Conservation (phyloP, 257 asterid genomes). For the Solanum piurae region DNA sequence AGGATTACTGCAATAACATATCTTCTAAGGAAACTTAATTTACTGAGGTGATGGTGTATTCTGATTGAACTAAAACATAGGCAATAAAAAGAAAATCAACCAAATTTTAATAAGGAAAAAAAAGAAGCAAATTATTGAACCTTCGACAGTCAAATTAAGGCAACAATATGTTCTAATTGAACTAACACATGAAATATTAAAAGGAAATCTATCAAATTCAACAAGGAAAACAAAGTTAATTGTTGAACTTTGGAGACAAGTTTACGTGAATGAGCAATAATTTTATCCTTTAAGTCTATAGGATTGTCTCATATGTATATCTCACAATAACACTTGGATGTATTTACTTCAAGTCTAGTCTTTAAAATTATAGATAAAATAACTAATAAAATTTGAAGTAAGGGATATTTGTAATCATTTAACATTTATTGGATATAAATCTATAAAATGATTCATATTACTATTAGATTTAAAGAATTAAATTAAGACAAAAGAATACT, state of each 20-base stretch:
- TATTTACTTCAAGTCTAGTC: neutral
- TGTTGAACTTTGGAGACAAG: neutral
- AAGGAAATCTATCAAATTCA: neutral
- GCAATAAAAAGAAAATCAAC: neutral
- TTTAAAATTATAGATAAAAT: too few relatives aligned
- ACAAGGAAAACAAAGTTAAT: neutral
- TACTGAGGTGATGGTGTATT: neutral
- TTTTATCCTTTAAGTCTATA: neutral
- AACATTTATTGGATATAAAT: neutral
- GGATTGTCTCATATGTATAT: neutral
- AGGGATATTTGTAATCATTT: neutral
- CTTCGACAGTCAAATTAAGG: neutral
- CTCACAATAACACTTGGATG: neutral
- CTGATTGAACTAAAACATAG: neutral
- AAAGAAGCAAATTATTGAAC: neutral
- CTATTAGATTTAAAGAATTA: too few relatives aligned
- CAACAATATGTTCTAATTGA: neutral
- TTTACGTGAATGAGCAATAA: neutral
- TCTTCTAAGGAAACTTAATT: neutral
- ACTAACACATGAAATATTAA: neutral
- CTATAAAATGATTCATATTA: too few relatives aligned
- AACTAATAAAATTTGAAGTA: too few relatives aligned
- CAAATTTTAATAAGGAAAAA: neutral
- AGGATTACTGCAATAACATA: neutral
- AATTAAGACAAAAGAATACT: neutral